Percentiles rank a stretch among this genome's conserved stretches.
Evolutionary conservation across 805 yeast genomes (phyloP).

Genomic region (Candida dajiaensis): DNA sequence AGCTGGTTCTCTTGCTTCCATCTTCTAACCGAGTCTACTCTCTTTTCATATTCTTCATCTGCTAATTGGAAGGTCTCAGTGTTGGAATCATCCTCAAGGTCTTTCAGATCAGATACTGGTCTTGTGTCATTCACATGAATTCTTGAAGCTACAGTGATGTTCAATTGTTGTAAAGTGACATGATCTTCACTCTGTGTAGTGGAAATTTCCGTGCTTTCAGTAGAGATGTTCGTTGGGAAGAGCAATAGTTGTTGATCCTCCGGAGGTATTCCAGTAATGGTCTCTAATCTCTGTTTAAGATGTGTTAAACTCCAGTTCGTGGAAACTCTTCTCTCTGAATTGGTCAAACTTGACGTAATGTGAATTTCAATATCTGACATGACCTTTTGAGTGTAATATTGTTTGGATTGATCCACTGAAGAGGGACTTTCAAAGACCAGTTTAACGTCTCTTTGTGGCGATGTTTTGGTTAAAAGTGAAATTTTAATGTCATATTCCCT

Average conservation of each 20-base stretch:
- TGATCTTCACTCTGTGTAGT: constrained; percentile 9
- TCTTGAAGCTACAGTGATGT: constrained; percentile 36
- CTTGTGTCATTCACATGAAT: constrained; percentile 55
- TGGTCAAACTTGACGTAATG: constrained; percentile 59
- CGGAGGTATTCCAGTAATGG: constrained; percentile 71
- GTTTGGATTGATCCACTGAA: background rate
- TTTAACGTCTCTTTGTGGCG: background rate
- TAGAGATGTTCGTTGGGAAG: constrained; percentile 30
- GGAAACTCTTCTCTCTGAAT: constrained; percentile 64
- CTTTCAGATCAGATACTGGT: constrained; percentile 44
- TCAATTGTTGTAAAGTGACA: constrained; percentile 6
- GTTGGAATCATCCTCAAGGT: constrained; percentile 29
- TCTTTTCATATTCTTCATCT: constrained; percentile 55
- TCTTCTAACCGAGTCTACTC: constrained; percentile 56
- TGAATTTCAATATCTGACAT: constrained; percentile 42
- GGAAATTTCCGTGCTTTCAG: constrained; percentile 24
- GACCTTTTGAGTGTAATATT: background rate
- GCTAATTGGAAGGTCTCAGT: constrained; percentile 40
- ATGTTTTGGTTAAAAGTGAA: background rate
- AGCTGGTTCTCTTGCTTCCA: constrained; percentile 70
- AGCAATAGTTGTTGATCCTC: constrained; percentile 43
- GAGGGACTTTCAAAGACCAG: background rate
- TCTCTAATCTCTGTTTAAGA: constrained; percentile 52
- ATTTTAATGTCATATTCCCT: background rate
- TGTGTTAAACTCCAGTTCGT: constrained; percentile 53